These are phyloP conservation scores for Gnomoniopsis sp. DNA, from an alignment of 2,329 filamentous ascomycete genomes.

Conservation along the genomic window DNA sequence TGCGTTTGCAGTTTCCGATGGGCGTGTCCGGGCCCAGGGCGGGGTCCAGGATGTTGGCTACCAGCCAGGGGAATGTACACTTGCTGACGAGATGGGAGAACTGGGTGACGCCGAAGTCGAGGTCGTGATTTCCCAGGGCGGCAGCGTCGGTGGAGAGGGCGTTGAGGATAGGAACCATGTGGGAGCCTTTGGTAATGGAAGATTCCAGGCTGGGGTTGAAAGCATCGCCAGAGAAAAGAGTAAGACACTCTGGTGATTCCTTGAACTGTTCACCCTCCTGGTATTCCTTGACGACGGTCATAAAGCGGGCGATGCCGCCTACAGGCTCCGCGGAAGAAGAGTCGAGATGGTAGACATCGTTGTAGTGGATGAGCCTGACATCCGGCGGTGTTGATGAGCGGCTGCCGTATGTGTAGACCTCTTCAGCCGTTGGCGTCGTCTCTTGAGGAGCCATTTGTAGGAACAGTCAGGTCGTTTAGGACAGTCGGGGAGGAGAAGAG, in stretches of 20 bases:
- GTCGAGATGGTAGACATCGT: constrained; percentile 92
- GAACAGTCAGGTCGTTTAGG: no score
- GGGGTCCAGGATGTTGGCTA: constrained; percentile 84
- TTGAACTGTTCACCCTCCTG: constrained; percentile 57
- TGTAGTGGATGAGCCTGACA: constrained; percentile 83
- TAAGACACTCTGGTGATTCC: constrained; percentile 64
- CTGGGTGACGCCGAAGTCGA: constrained; percentile 85
- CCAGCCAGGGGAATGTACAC: constrained; percentile 84
- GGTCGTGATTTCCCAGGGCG: constrained; percentile 88
- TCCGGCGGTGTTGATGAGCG: constrained; percentile 49
- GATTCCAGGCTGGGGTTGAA: constrained; percentile 91
- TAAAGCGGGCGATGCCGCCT: constrained; percentile 77
- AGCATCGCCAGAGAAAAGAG: constrained; percentile 86
- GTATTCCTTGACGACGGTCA: constrained; percentile 75
- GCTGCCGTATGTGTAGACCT: constrained; percentile 29
- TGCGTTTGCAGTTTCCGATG: constrained; percentile 72
- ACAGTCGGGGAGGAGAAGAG: not conserved
- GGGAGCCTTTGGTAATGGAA: constrained; percentile 80
- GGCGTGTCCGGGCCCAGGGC: constrained; percentile 72
- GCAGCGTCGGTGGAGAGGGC: constrained; percentile 72
- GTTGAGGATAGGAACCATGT: constrained; percentile 88
- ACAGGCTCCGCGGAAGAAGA: constrained; percentile 72
- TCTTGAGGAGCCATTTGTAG: constrained; percentile 13
- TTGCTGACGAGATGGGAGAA: constrained; percentile 69
- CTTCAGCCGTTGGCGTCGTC: constrained; percentile 13